These are phyloP conservation scores for Scenedesmus sp. DNA, from an alignment of 163 green algal genomes.

Conservation along the genomic window DNA sequence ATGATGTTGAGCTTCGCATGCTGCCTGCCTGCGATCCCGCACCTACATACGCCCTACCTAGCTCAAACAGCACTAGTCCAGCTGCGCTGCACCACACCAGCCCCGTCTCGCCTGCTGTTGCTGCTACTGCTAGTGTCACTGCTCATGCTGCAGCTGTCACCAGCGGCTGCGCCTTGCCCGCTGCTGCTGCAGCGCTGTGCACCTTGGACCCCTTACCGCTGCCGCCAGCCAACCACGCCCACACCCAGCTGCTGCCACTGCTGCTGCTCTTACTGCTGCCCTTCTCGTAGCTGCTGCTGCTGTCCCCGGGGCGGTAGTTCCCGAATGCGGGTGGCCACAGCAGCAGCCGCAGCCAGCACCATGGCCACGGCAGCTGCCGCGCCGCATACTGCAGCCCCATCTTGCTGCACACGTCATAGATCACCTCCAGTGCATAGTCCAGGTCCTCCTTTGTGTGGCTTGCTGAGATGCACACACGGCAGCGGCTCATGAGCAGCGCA, in stretches of 20 bases:
- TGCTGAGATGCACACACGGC: constrained; percentile 96
- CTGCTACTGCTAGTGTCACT: background rate
- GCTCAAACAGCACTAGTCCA: too few species aligned
- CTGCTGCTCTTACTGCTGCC: background rate
- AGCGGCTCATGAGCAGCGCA: constrained; percentile 86
- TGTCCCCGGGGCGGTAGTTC: background rate
- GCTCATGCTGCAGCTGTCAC: constrained; percentile 16
- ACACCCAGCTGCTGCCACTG: background rate
- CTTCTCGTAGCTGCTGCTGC: background rate
- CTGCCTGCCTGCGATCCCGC: too few species aligned
- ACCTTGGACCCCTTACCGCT: background rate
- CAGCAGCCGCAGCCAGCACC: constrained; percentile 35
- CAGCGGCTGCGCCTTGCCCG: constrained; percentile 17
- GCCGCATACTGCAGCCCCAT: constrained; percentile 36
- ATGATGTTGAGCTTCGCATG: too few species aligned
- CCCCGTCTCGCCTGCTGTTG: background rate
- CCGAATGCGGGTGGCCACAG: constrained; percentile 23
- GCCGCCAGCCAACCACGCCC: background rate
- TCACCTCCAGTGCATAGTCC: constrained; percentile 82
- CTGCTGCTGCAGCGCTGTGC: constrained; percentile 22
- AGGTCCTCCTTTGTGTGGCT: constrained; percentile 92
- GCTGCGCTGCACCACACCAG: too few species aligned
- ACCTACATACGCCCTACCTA: too few species aligned
- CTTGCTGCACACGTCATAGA: constrained; percentile 40
- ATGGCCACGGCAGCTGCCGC: constrained; percentile 23